Conservation (phyloP, 495 filamentous ascomycete species). For the Aspergillus steynii region DNA sequence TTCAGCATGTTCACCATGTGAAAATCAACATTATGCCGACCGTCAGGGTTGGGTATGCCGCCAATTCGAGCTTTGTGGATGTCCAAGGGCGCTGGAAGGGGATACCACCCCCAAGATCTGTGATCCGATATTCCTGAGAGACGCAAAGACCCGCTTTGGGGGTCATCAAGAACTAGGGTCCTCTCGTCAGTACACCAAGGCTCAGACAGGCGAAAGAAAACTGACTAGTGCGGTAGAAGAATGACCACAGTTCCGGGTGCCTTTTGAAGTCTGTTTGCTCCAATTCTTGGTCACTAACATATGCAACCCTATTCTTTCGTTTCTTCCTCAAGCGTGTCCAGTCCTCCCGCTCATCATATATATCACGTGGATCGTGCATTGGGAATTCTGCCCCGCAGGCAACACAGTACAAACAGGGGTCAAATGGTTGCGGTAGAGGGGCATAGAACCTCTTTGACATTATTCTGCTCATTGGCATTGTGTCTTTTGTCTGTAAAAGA, state of each 20-base stretch:
- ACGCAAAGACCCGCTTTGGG: background rate
- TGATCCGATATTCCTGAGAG: constrained; percentile 3
- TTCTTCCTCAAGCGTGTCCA: background rate
- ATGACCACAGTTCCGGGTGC: background rate
- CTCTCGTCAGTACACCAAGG: background rate
- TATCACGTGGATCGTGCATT: background rate
- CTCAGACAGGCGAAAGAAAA: background rate
- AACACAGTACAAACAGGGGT: background rate
- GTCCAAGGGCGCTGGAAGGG: background rate
- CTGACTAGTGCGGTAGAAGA: constrained; percentile 1
- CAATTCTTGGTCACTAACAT: background rate
- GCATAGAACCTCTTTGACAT: no score
- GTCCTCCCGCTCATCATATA: background rate
- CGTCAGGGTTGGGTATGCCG: background rate
- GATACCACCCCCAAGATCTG: background rate
- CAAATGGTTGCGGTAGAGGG: background rate
- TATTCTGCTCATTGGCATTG: no score
- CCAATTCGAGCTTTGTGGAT: constrained; percentile 1
- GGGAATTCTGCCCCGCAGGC: background rate
- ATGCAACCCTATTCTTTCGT: background rate
- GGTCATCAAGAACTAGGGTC: constrained; percentile 4
- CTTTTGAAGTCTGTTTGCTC: constrained; percentile 5
- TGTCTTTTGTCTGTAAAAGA: no score
- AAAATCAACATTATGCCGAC: constrained; percentile 1
- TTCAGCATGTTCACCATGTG: constrained; percentile 7